Percentiles rank a stretch among this genome's conserved stretches.
Conservation (phyloP, 305 asterid genomes). For the Fraxinus nigra region DNA sequence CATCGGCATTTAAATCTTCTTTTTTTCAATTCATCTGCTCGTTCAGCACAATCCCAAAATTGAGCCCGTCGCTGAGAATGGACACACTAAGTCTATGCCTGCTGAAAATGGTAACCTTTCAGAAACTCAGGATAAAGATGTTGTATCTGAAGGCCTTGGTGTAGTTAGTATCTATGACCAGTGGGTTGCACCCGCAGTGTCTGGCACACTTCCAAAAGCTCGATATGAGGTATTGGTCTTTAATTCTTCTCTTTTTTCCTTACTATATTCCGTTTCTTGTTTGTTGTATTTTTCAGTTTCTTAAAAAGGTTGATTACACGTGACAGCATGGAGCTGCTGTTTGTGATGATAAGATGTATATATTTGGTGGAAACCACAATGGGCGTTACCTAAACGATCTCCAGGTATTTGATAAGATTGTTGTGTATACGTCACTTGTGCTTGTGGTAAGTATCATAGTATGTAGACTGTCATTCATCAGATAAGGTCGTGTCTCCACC, state of each 20-base stretch:
- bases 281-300: conserved; percentile 12
- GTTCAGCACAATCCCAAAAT: conserved; percentile 56
- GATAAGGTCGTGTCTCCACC: conserved; percentile 3
- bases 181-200: conserved; percentile 82
- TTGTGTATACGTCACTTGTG: conserved; percentile 15
- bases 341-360: conserved; percentile 83
- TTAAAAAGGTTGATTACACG: conserved; percentile 23
- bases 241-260: conserved; percentile 15
- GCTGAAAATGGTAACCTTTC: conserved; percentile 66
- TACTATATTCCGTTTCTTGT: not conserved
- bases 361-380: conserved; percentile 95
- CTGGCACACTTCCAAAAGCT: conserved; percentile 74
- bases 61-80: conserved; percentile 55
- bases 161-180: conserved; percentile 76
- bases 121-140: conserved; percentile 78
- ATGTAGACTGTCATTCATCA: conserved; percentile 17
- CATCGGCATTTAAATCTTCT: conserved; percentile 17
- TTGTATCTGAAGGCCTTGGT: conserved; percentile 64
- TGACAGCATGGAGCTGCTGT: conserved; percentile 94
- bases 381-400: conserved; percentile 95
- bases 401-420: conserved; percentile 59
- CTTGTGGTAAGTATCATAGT: conserved; percentile 14
- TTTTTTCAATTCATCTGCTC: conserved; percentile 25
- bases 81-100: conserved; percentile 55
- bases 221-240: conserved; percentile 72